These are phyloP conservation scores for Phytopythium delawarense DNA, from an alignment of 352 stramenopile genomes.

Conservation along the genomic window DNA sequence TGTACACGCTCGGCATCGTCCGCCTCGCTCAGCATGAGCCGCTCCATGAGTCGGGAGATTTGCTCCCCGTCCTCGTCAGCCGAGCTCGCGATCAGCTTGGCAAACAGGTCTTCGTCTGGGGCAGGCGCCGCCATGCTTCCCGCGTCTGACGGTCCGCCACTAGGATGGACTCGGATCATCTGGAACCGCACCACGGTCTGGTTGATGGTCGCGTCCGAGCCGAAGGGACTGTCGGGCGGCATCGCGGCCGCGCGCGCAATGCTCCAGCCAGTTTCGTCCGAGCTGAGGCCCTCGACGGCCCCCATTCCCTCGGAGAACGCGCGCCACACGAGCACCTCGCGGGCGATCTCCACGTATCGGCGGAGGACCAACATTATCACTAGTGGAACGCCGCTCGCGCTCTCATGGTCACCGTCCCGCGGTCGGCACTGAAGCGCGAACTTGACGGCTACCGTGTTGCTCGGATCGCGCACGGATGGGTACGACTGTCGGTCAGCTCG, in stretches of 20 bases:
- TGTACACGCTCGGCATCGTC: neutral
- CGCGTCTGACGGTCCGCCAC: too few species aligned
- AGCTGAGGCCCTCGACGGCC: conserved; percentile 26
- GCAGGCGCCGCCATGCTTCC: neutral
- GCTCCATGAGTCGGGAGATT: conserved; percentile 23
- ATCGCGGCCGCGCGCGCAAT: conserved; percentile 20
- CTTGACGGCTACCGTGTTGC: conserved; percentile 29
- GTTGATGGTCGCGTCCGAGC: conserved; percentile 3
- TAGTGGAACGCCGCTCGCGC: conserved; percentile 3
- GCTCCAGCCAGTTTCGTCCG: conserved; percentile 52
- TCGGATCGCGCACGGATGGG: conserved; percentile 9
- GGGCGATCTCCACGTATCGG: conserved; percentile 27
- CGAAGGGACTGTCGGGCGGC: neutral
- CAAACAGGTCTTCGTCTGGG: conserved; percentile 16
- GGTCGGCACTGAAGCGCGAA: conserved; percentile 18
- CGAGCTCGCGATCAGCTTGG: conserved; percentile 21
- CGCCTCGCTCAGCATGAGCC: conserved; percentile 12
- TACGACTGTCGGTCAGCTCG: conserved; percentile 6
- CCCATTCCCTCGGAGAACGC: conserved; percentile 30
- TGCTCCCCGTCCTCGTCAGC: conserved; percentile 18
- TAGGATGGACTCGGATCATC: conserved; percentile 1
- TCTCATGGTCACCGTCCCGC: neutral
- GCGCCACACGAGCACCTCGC: conserved; percentile 57
- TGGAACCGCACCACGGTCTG: conserved; percentile 8
- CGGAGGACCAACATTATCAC: conserved; percentile 13